These are phyloP conservation scores for Stephanodiscus minutulus DNA, from an alignment of 108 stramenopile species.

Conservation along the genomic window DNA sequence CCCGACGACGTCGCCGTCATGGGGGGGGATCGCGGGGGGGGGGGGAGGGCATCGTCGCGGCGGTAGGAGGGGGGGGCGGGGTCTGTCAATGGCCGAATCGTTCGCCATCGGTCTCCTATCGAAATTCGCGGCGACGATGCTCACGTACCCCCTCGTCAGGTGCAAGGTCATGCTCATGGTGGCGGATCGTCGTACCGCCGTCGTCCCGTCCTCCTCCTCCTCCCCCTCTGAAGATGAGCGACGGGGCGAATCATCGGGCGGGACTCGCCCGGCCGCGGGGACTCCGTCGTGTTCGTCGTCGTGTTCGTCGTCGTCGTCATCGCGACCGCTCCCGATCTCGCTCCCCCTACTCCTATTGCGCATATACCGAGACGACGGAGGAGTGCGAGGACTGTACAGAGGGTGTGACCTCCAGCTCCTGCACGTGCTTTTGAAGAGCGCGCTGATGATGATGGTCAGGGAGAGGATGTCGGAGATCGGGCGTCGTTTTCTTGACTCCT, in stretches of 20 bases:
- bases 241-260: constrained; percentile 6
- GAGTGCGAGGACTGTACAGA: constrained; percentile 66
- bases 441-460: constrained; percentile 81
- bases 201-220: background rate
- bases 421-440: constrained; percentile 83
- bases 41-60: too few relatives aligned
- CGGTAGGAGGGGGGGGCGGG: background rate
- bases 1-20: too few relatives aligned
- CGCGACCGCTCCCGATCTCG: constrained; percentile 14
- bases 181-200: constrained; percentile 33
- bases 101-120: constrained; percentile 80
- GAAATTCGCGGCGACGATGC: constrained; percentile 88
- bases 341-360: constrained; percentile 40
- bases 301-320: constrained; percentile 1
- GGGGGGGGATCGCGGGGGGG: too few relatives aligned
- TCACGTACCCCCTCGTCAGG: constrained; percentile 93
- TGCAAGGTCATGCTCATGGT: constrained; percentile 93
- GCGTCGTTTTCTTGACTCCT: constrained; percentile 20
- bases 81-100: constrained; percentile 63
- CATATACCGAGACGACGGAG: constrained; percentile 57
- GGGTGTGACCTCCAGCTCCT: constrained; percentile 79
- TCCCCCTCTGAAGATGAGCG: background rate
- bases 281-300: constrained; percentile 19
- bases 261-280: too few relatives aligned
- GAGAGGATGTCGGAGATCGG: constrained; percentile 64